Evolutionary conservation across 768 basidiomycete species (phyloP), one percentile per base, ranked within the genome.

Genomic region (Mrakia blollopis): DNA sequence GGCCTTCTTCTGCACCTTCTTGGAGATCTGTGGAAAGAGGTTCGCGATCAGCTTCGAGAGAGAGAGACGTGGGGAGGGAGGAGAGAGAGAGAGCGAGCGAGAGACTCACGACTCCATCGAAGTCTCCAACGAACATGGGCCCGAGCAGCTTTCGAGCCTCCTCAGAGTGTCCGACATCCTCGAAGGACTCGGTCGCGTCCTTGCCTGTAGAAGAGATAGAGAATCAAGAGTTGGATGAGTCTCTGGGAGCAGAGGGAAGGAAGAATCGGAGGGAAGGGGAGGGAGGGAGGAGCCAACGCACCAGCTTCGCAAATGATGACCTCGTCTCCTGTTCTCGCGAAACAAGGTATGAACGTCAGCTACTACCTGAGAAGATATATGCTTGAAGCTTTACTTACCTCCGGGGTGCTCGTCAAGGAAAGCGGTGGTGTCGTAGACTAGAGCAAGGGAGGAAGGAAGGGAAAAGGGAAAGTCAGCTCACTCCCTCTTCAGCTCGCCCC

Each of bases 91-190:
- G 37, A 41, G 67, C 3, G 18, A 28, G 5, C 30, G n/a, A 18
- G 28, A 28, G 21, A 82, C 84, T 75, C 69, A 85, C 87, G 80
- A 85, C 86, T 80, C 90, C 86, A 82, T 92, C 91, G 80, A 95
- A 92, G 0, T 91, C 88, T 73, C 95, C 95, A 72, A 97, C 86
- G 60, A 89, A 85, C 88, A 97, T 89, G 79, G 84, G 89, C 25
- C 88, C 88, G 72, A 98, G 87, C 77, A 95, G 87, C 18, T 87
- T 91, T 72, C 97, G 90, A 35, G 97, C 97, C 85, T 99, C 97
- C 80, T 98, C 96, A 0, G 95, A 98, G 88, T 98, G 97, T 41
- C 97, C 97, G 41, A 99, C 96, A 83, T 99, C 97, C 85, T 98
- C 96, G 82, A 99, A 99, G 9, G 97, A 94, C 82, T 98, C 97